Evolutionary conservation across 371 early-diverging fungal species (phyloP).

Genomic region (Haplosporangium sp.): DNA sequence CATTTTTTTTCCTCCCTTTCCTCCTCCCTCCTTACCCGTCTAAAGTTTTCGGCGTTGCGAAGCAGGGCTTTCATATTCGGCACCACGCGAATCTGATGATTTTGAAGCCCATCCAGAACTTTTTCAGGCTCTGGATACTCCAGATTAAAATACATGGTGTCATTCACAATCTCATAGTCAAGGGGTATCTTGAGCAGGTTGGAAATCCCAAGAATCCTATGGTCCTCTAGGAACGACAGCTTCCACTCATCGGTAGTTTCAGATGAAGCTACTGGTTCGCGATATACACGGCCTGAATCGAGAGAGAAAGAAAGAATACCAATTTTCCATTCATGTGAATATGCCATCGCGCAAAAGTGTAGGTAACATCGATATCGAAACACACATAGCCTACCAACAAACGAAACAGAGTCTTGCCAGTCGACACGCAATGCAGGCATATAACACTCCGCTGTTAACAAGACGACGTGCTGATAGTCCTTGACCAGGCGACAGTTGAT

Average conservation of each 20-base stretch:
- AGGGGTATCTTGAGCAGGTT: slow-evolving; percentile 63
- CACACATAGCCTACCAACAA: slow-evolving; percentile 47
- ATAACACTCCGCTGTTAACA: slow-evolving; percentile 67
- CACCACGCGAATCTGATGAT: slow-evolving; percentile 57
- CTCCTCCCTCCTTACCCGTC: slow-evolving; percentile 67
- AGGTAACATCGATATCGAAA: not conserved
- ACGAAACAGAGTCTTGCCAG: slow-evolving; percentile 53
- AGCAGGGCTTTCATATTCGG: slow-evolving; percentile 63
- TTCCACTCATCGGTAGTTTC: slow-evolving; percentile 50
- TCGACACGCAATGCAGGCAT: slow-evolving; percentile 60
- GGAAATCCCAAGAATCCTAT: slow-evolving; percentile 54
- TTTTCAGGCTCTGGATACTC: slow-evolving; percentile 58
- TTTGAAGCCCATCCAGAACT: slow-evolving; percentile 34
- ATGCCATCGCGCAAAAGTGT: too few species aligned
- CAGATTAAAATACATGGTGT: slow-evolving; percentile 70
- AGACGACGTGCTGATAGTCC: slow-evolving; percentile 76
- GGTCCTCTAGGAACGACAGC: slow-evolving; percentile 44
- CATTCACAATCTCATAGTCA: slow-evolving; percentile 72
- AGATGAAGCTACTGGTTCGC: slow-evolving; percentile 8
- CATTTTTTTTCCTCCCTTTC: too few species aligned
- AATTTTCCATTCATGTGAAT: not conserved
- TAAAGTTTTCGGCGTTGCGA: slow-evolving; percentile 63
- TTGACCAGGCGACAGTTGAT: slow-evolving; percentile 81
- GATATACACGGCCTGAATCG: slow-evolving; percentile 29
- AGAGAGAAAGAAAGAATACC: not conserved